A percentile compares a stretch with the other conserved stretches of the same genome.
These are phyloP conservation scores for Cryphonectria japonica DNA, from an alignment of 2,329 filamentous ascomycete genomes.

Conservation along the genomic window DNA sequence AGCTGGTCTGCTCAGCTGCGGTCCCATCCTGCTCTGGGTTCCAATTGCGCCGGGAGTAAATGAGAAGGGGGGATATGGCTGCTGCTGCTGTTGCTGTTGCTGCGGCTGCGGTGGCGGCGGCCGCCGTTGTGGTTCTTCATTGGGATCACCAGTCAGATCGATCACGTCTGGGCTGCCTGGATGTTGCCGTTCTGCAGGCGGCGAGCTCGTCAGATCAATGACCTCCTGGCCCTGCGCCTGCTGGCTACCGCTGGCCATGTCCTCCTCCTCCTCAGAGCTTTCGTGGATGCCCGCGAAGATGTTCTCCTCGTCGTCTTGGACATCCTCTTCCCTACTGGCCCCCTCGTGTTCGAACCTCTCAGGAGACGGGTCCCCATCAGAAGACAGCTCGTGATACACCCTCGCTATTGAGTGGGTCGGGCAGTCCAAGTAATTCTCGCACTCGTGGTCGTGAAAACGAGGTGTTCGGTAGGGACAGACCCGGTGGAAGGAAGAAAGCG, in stretches of 20 bases:
- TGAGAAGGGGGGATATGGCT: background rate
- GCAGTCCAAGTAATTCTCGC: conserved; percentile 53
- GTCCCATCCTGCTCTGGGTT: conserved; percentile 25
- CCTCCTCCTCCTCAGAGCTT: conserved; percentile 17
- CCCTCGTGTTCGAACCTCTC: conserved; percentile 35
- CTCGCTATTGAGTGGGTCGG: conserved; percentile 51
- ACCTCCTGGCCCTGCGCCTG: conserved; percentile 9
- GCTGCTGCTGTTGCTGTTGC: too few species aligned
- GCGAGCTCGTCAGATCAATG: conserved; percentile 22
- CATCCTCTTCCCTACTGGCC: conserved; percentile 16
- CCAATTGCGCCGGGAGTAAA: background rate
- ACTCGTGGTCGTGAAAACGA: conserved; percentile 48
- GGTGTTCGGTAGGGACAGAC: conserved; percentile 45
- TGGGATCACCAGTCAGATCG: conserved; percentile 25
- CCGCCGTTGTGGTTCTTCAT: background rate
- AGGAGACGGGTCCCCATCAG: background rate
- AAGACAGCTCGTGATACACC: conserved; percentile 30
- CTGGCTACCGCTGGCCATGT: background rate
- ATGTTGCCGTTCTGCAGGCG: background rate
- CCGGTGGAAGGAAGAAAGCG: conserved; percentile 16
- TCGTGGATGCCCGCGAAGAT: conserved; percentile 16
- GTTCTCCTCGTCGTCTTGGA: conserved; percentile 21
- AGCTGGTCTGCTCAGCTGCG: conserved; percentile 19
- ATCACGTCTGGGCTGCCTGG: conserved; percentile 22
- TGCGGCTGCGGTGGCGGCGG: conserved; percentile 6